Percentiles rank a stretch among this genome's conserved stretches.
Conservation (phyloP, 768 basidiomycete genomes). For the Lactarius pseudohatsudake region DNA sequence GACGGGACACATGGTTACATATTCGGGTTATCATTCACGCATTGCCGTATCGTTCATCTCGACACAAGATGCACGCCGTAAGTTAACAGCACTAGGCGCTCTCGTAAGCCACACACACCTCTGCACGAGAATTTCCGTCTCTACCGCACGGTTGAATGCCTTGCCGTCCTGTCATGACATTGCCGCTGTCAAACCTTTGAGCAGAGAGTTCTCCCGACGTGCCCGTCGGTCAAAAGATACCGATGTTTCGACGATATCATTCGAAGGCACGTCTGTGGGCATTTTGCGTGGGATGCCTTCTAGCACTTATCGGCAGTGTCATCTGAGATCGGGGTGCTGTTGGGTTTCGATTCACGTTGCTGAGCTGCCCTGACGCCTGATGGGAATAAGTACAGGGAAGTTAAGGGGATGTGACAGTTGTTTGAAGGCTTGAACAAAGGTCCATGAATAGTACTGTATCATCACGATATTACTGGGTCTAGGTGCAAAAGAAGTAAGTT, state of each 20-base stretch:
- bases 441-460: slow-evolving; percentile 33
- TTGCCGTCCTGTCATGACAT: slow-evolving; percentile 59
- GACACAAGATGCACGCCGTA: background rate
- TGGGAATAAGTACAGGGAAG: slow-evolving; percentile 55
- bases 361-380: slow-evolving; percentile 46
- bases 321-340: slow-evolving; percentile 41
- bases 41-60: background rate
- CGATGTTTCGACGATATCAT: slow-evolving; percentile 61
- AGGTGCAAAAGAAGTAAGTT: background rate
- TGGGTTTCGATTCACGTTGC: slow-evolving; percentile 43
- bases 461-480: background rate
- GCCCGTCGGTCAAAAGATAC: slow-evolving; percentile 58
- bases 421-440: slow-evolving; percentile 43
- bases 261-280: slow-evolving; percentile 60
- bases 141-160: slow-evolving; percentile 69
- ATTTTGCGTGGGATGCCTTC: slow-evolving; percentile 56
- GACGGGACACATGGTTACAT: background rate
- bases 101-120: slow-evolving; percentile 28
- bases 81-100: background rate
- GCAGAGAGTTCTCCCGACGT: slow-evolving; percentile 61
- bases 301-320: slow-evolving; percentile 52
- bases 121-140: slow-evolving; percentile 51
- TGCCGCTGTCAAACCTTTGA: slow-evolving; percentile 46
- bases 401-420: slow-evolving; percentile 41
- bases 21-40: background rate